Conservation (phyloP, 495 filamentous ascomycete species). For the Aspergillus avenaceus region DNA sequence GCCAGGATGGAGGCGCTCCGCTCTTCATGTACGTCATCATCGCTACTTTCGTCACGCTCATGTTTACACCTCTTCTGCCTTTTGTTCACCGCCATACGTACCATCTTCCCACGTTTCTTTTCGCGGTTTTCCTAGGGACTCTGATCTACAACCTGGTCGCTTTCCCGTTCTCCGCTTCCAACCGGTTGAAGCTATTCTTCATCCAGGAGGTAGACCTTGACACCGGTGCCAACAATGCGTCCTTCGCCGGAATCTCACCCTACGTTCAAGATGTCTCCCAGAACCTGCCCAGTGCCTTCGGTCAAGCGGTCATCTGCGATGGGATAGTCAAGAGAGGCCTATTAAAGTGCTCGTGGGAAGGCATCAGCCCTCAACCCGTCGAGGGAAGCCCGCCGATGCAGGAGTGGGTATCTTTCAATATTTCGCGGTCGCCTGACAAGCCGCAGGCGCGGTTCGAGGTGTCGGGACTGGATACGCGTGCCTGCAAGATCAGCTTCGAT, state of each 20-base stretch:
- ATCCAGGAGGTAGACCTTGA: constrained; percentile 77
- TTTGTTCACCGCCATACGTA: constrained; percentile 84
- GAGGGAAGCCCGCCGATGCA: constrained; percentile 25
- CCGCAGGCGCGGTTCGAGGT: constrained; percentile 53
- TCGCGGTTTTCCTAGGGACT: constrained; percentile 70
- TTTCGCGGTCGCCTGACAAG: constrained; percentile 37
- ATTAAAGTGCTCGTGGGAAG: constrained; percentile 68
- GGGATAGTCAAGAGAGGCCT: constrained; percentile 26
- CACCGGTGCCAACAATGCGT: constrained; percentile 60
- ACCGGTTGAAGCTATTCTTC: constrained; percentile 84
- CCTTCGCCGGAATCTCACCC: constrained; percentile 65
- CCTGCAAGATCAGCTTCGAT: constrained; percentile 64
- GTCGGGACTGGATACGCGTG: constrained; percentile 61
- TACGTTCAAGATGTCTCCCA: constrained; percentile 66
- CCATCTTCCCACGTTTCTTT: constrained; percentile 73
- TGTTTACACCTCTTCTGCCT: constrained; percentile 75
- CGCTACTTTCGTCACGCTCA: constrained; percentile 59
- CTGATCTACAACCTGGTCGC: constrained; percentile 82
- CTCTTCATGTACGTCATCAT: constrained; percentile 68
- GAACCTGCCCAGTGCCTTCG: constrained; percentile 65
- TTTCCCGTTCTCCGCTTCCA: constrained; percentile 80
- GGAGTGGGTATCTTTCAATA: constrained; percentile 61
- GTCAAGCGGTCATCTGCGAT: constrained; percentile 54
- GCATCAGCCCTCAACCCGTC: constrained; percentile 56
- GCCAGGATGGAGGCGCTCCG: constrained; percentile 65